Base-by-base conservation (phyloP, 805 yeast species). In the Teunomyces gatunensis region DNA sequence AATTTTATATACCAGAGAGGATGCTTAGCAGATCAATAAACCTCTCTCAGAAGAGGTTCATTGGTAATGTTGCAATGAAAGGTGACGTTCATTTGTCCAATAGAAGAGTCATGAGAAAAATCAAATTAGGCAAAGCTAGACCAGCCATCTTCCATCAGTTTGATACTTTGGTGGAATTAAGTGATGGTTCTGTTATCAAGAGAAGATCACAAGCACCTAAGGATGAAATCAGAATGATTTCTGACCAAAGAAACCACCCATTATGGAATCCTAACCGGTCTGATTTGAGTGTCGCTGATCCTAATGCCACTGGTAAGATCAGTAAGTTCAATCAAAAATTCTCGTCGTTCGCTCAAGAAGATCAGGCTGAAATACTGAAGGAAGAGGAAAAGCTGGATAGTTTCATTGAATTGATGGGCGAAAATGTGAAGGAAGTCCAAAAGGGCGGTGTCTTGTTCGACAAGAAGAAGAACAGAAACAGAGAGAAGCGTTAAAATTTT, bases 111-210 rank as follows among this genome's bases (percentile, higher is more conserved):
- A 64, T 79, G 67, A 84, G 80, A 63, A 85, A 81, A 64, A 85
- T 87, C 57, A 67, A 73, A 50, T 68, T 84, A 47, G 97, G 97
- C 47, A 87, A 87, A 64, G 90, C 96, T 13, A 81, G 97, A 68
- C 97, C 98, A 1, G 90, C 97, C 29, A 86, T 94, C 35, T 91
- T 89, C 68, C 80, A 92, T 70, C 89, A 89, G 65, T 94, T 94
- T 64, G 90, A 92, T 54, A 86, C 91, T 28, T 68, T 78, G 32
- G 91, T 94, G n/a, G 96, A 92, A 68, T 77, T 91, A 49, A 85
- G 95, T 54, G 99, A 94, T 64, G 99, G 99, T 1, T 87, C 97
- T 27, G 96, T 96, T 1, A 75, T 90, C 29, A 74, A 73, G 30
- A 80, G 99, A 68, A 79, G 87, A 58, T 83, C 96, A 0, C 96